Evolutionary conservation across 2,329 filamentous ascomycete genomes (phyloP).

Genomic region (Stylonectria norvegica): DNA sequence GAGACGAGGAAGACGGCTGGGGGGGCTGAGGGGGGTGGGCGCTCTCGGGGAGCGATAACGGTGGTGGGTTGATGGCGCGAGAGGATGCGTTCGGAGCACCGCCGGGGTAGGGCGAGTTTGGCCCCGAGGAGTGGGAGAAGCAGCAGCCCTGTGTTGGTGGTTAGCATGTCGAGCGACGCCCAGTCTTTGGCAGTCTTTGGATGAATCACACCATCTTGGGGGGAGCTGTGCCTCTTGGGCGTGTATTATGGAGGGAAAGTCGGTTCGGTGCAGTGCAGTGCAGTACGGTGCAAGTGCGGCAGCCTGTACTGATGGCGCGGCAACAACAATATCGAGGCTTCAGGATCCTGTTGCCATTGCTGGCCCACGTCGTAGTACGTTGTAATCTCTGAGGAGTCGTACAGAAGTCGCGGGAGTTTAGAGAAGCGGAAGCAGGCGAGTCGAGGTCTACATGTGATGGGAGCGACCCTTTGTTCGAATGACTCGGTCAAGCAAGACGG

Average conservation of each 20-base stretch:
- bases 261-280: too few species aligned
- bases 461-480: too few species aligned
- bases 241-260: too few species aligned
- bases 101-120: constrained; percentile 53
- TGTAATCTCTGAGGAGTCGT: too few species aligned
- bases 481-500: too few species aligned
- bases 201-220: constrained; percentile 20
- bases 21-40: constrained; percentile 20
- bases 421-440: too few species aligned
- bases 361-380: constrained; percentile 15
- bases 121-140: constrained; percentile 50
- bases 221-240: too few species aligned
- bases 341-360: constrained; percentile 22
- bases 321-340: constrained; percentile 1
- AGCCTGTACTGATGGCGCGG: neutral
- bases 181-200: neutral
- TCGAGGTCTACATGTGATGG: too few species aligned
- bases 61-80: constrained; percentile 49
- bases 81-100: constrained; percentile 48
- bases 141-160: constrained; percentile 51
- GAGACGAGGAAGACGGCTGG: constrained; percentile 21
- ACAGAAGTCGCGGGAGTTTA: too few species aligned
- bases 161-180: constrained; percentile 14
- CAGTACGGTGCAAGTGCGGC: too few species aligned
- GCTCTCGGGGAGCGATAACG: constrained; percentile 31